Percentiles rank a stretch among this genome's conserved stretches.
Evolutionary conservation across 176 grass and related monocot species (phyloP).

Genomic region (Eremochloa ophiuroides): DNA sequence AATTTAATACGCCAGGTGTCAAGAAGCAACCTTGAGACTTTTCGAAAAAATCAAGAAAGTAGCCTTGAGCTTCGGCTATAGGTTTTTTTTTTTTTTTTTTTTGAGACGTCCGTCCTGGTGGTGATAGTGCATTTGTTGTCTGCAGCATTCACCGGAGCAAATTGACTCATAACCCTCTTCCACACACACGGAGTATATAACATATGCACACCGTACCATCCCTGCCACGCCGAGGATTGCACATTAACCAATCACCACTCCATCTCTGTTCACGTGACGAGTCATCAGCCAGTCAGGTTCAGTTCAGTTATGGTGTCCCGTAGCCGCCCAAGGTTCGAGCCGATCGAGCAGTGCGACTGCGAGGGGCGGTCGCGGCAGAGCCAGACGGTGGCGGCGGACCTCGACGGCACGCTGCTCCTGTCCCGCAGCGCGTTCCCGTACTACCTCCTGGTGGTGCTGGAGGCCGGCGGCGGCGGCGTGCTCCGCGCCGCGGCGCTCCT

Average conservation of each 20-base stretch:
- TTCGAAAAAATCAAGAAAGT: too few species aligned
- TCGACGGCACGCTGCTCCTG: slow-evolving; percentile 78
- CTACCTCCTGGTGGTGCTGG: slow-evolving; percentile 76
- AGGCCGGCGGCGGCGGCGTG: slow-evolving; percentile 71
- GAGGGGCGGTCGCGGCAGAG: slow-evolving; percentile 48
- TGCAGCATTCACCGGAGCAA: too few species aligned
- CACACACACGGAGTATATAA: too few species aligned
- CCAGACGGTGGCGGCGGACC: slow-evolving; percentile 70
- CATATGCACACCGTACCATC: too few species aligned
- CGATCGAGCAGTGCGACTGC: slow-evolving; percentile 52
- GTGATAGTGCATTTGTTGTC: too few species aligned
- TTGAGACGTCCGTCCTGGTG: too few species aligned
- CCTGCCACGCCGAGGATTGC: neutral
- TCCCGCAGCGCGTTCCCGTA: slow-evolving; percentile 82
- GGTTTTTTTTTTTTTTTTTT: too few species aligned
- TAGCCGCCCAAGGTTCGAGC: slow-evolving; percentile 36
- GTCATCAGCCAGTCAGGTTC: neutral
- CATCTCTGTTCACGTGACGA: neutral
- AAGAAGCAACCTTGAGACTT: too few species aligned
- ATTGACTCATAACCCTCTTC: too few species aligned
- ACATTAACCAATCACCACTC: neutral
- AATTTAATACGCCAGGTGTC: neutral
- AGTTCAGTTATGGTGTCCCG: slow-evolving; percentile 10
- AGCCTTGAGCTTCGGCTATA: too few species aligned
- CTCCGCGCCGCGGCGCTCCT: slow-evolving; percentile 53